Evolutionary conservation across 169 alveolate genomes (phyloP).

Genomic region (Eimeria falciformis): DNA sequence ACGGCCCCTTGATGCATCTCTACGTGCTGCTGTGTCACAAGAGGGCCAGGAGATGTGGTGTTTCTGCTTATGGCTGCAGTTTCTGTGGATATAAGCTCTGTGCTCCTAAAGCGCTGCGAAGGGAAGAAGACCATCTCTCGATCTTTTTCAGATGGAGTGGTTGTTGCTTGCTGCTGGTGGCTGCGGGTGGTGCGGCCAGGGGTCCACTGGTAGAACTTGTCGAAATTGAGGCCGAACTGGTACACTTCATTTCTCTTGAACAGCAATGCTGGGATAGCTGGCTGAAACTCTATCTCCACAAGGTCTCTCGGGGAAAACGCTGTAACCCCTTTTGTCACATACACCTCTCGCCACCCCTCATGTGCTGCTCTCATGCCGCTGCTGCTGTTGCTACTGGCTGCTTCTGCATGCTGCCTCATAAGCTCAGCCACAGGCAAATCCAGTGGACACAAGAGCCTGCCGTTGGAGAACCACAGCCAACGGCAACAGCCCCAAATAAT

Average conservation of each 20-base stretch:
- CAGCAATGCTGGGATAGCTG: slow-evolving; percentile 85
- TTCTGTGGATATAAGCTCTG: slow-evolving; percentile 44
- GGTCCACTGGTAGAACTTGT: slow-evolving; percentile 82
- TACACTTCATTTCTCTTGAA: slow-evolving; percentile 85
- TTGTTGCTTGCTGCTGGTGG: slow-evolving; percentile 22
- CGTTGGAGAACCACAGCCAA: slow-evolving; percentile 86
- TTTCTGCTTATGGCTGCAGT: slow-evolving; percentile 9
- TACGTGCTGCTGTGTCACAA: background rate
- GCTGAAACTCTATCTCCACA: slow-evolving; percentile 87
- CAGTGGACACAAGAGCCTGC: slow-evolving; percentile 83
- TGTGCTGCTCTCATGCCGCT: background rate
- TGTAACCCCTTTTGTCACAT: slow-evolving; percentile 31
- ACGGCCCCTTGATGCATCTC: slow-evolving; percentile 61
- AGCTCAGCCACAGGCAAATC: slow-evolving; percentile 81
- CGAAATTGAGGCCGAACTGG: slow-evolving; percentile 87
- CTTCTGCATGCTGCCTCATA: slow-evolving; percentile 76
- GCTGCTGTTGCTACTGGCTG: background rate
- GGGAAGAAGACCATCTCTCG: background rate
- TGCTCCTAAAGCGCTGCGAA: slow-evolving; percentile 42
- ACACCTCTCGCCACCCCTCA: slow-evolving; percentile 61
- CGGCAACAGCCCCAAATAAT: slow-evolving; percentile 85
- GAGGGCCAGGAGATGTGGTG: background rate
- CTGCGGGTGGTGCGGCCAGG: slow-evolving; percentile 67
- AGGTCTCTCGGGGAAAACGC: slow-evolving; percentile 81
- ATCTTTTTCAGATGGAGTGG: slow-evolving; percentile 30